Conservation (phyloP, 495 filamentous ascomycete species). For the Baudoinia panamericana region DNA sequence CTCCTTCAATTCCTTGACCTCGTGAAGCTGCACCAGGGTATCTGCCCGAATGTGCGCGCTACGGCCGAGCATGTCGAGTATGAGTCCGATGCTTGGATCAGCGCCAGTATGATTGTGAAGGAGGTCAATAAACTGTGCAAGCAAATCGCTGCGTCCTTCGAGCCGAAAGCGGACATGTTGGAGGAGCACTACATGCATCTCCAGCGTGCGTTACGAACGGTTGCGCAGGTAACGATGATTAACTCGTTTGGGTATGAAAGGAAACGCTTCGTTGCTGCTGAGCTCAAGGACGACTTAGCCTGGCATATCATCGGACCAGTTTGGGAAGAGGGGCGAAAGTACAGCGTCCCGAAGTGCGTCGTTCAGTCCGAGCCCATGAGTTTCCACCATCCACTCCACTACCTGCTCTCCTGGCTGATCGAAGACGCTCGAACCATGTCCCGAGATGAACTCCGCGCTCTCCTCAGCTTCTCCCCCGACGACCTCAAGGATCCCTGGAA, state of each 20-base stretch:
- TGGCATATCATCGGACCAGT: constrained; percentile 76
- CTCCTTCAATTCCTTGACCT: constrained; percentile 89
- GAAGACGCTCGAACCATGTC: constrained; percentile 73
- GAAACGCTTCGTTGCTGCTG: constrained; percentile 70
- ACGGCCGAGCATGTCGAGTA: constrained; percentile 95
- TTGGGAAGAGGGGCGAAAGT: constrained; percentile 25
- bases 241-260: constrained; percentile 83
- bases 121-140: constrained; percentile 88
- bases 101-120: constrained; percentile 79
- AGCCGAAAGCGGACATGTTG: constrained; percentile 42
- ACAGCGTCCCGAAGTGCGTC: constrained; percentile 66
- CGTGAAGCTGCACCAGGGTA: constrained; percentile 88
- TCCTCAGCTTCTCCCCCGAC: constrained; percentile 47
- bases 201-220: constrained; percentile 56
- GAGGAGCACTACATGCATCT: constrained; percentile 46
- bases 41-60: constrained; percentile 84
- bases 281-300: constrained; percentile 68
- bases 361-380: constrained; percentile 85
- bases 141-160: constrained; percentile 78
- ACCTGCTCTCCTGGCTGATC: constrained; percentile 93
- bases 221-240: constrained; percentile 64
- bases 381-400: constrained; percentile 95
- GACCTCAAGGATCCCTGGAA: constrained; percentile 46
- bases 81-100: constrained; percentile 96
- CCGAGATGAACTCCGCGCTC: constrained; percentile 45